Evolutionary conservation across 352 stramenopile species (phyloP), one percentile per base, ranked within the genome.

Genomic region (Sclerospora graminicola): DNA sequence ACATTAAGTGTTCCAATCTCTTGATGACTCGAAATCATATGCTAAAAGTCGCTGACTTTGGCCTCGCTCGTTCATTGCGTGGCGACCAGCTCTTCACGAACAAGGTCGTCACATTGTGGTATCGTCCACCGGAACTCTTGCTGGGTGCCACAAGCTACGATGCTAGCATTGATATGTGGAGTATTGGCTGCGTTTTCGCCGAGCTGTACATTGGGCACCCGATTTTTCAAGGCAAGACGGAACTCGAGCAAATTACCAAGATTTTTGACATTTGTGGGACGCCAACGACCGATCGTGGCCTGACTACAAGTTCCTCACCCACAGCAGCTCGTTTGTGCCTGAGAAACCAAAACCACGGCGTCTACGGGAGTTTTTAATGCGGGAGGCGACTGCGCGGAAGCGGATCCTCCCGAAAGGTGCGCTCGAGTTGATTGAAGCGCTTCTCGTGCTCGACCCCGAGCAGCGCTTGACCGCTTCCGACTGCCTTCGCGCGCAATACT

Each of bases 81-180:
- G 82, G 80, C 19, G 82, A 94, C 34, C 75, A 90, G 46, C 58
- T 88, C 6, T 94, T 91, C 45, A 97, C 90, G 8, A 96, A 98
- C 79, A 97, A 98, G 49, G 93, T 98, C 2, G 91, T 96, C 9
- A 98, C 93, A 21, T 61, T 96, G 7, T 98, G 93, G 93, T 98
- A 98, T 52, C 75, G 93, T 0, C 77, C 90, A 3, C 93, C 93
- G 0, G 93, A 98, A 63, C 72, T 98, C 3, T 62, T 98, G 16
- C 70, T 98, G 8, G 89, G 92, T 6, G 89, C 76, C n/a, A 97
- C 89, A 1, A 83, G 69, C 41, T 98, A 98, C 59, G 83, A 94
- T 27, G 77, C 79, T 5, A 95, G 71, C 27, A 95, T 98, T 30
- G 93, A 98, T 57, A 95, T 96, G 67, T 98, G 92, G 89, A 96